Base-by-base conservation (phyloP, 345 rosid species). In the Gossypium longicalyx region DNA sequence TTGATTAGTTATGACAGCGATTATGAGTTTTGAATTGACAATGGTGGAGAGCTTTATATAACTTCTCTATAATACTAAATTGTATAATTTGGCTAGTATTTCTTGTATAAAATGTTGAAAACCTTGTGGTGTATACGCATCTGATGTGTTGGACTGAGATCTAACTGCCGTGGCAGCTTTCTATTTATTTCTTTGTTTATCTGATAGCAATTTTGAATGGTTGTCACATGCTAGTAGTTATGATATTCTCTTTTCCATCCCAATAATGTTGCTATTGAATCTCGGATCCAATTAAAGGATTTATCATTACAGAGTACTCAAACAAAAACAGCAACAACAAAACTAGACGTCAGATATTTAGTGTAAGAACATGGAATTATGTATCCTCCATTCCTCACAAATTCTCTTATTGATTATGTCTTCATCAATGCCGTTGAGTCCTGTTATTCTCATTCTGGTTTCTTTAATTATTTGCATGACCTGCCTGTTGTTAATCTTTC, bases 51-150 rank as follows among this genome's bases (percentile, higher is more conserved):
- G 41, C 34, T 72, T 57, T 72, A 56, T 58, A 20, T 3, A 22
- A 45, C 34, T 58, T 57, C 6, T n/a, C 66, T 72, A 10, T 72
- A 22, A 57, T 58, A 45, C 53, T 45, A 16, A 38, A 57, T 57
- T 54, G 66, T 43, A 27, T 49, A 68, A 51, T 48, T 7, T 51
- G 45, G 27, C 15, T 27, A 7, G 45, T 12, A 69, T 27, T 11
- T 54, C 74, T 2, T 54, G 63, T 54, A 19, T 53, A 71, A 71
- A 19, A 25, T 10, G 27, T 19, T 34, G 62, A 71, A 54, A 71
- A 56, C 63, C 64, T 19, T 54, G 51, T 54, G 12, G 44, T 38
- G 22, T 71, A 52, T 10, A 70, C 47, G 41, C 47, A 4, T 53
- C 25, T 49, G 12, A 38, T 2, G 6, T 25, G 29, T 52, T n/a